These are phyloP conservation scores for Linanthus parryae DNA, from an alignment of 148 eudicot species.

Conservation along the genomic window DNA sequence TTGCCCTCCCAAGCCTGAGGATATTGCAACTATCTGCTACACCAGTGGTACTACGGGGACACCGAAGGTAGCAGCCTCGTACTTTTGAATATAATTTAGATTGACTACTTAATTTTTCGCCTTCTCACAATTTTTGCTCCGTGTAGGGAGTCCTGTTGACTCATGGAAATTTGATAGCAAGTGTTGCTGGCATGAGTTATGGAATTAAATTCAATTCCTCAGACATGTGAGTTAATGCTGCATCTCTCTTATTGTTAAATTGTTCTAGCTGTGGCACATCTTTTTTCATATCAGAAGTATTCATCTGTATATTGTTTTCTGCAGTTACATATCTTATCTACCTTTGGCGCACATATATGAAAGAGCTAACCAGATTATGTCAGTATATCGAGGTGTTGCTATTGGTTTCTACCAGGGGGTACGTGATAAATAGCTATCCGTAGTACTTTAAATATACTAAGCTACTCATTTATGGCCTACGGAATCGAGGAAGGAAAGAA, in stretches of 20 bases:
- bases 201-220: slow-evolving; percentile 39
- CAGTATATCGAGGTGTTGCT: slow-evolving; percentile 63
- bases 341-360: slow-evolving; percentile 98
- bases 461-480: too few species aligned
- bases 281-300: too few species aligned
- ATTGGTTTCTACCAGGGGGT: slow-evolving; percentile 99
- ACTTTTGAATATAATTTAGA: not conserved
- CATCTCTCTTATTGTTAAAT: not conserved
- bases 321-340: slow-evolving; percentile 91
- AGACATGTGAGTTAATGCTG: slow-evolving; percentile 57
- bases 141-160: slow-evolving; percentile 79
- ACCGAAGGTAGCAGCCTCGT: slow-evolving; percentile 54
- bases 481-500: too few species aligned
- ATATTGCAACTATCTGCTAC: slow-evolving; percentile 84
- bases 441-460: too few species aligned
- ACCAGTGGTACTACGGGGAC: slow-evolving; percentile 98
- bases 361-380: slow-evolving; percentile 73
- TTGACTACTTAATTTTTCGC: slow-evolving; percentile 1
- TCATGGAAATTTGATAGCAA: slow-evolving; percentile 78
- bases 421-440: slow-evolving; percentile 21
- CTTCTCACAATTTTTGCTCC: slow-evolving; percentile 8
- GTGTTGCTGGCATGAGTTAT: slow-evolving; percentile 55
- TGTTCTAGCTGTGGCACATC: too few species aligned
- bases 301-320: slow-evolving; percentile 8
- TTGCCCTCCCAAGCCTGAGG: slow-evolving; percentile 74